Evolutionary conservation across 2,329 filamentous ascomycete genomes (phyloP).

Genomic region (Trichoderma polysporum): DNA sequence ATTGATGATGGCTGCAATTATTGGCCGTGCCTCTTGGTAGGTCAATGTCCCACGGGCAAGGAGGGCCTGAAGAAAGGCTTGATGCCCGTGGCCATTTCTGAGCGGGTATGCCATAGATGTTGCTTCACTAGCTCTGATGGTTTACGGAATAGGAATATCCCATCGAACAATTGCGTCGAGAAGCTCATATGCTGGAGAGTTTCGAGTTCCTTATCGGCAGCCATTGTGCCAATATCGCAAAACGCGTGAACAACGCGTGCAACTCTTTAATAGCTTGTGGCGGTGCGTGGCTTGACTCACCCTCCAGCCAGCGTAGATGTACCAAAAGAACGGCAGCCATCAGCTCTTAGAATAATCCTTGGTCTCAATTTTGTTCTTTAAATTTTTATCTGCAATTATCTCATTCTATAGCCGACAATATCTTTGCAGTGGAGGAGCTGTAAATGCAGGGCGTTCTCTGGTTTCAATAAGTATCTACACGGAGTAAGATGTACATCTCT

Average conservation of each 20-base stretch:
- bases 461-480: neutral
- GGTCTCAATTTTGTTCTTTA: neutral
- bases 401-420: neutral
- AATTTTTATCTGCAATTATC: neutral
- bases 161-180: neutral
- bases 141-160: neutral
- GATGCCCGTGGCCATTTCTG: conserved; percentile 63
- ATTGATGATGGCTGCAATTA: conserved; percentile 75
- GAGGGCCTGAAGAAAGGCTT: conserved; percentile 88
- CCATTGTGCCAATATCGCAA: neutral
- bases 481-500: neutral
- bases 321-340: neutral
- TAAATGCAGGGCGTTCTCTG: neutral
- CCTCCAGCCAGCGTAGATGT: neutral
- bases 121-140: neutral
- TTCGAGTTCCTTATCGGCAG: neutral
- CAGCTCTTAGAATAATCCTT: neutral
- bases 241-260: conserved; percentile 15
- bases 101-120: conserved; percentile 32
- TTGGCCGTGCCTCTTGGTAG: conserved; percentile 66
- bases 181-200: neutral
- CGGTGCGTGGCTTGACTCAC: conserved; percentile 19
- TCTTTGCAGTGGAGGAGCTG: neutral
- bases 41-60: conserved; percentile 77
- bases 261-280: conserved; percentile 19